Conservation (phyloP, 129 eudicot genomes). For the Mikania micrantha region DNA sequence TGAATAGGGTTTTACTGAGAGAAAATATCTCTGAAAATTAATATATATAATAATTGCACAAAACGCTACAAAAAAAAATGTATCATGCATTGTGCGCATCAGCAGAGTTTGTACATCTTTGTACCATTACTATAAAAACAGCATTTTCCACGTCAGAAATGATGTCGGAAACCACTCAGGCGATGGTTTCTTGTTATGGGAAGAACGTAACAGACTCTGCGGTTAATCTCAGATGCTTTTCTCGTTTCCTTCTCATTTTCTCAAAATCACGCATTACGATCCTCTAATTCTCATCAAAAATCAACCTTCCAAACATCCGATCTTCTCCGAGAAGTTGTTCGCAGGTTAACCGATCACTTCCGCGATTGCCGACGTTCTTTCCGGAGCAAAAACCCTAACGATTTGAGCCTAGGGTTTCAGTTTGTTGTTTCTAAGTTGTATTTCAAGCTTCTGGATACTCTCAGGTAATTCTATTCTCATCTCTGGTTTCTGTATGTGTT, state of each 20-base stretch:
- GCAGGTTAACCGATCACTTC: neutral
- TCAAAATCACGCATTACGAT: neutral
- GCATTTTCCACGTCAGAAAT: neutral
- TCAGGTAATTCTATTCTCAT: neutral
- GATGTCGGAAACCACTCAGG: neutral
- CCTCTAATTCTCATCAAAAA: neutral
- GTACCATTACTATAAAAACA: too few species aligned
- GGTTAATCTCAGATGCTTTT: neutral
- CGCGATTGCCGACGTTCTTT: neutral
- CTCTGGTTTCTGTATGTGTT: neutral
- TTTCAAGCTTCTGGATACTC: neutral
- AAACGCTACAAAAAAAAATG: too few species aligned
- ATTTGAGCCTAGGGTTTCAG: neutral
- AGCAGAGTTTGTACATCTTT: too few species aligned
- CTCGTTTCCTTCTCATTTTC: neutral
- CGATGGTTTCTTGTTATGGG: neutral
- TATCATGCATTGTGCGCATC: too few species aligned
- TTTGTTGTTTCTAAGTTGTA: neutral
- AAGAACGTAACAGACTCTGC: neutral
- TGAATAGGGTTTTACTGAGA: too few species aligned
- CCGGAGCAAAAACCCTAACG: slow-evolving; percentile 1
- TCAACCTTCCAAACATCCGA: neutral
- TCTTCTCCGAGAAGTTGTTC: neutral
- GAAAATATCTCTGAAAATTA: too few species aligned
- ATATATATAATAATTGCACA: too few species aligned